Evolutionary conservation across 2,329 filamentous ascomycete species (phyloP), one percentile per base, ranked within the genome.

Genomic region (Xylaria sp.): DNA sequence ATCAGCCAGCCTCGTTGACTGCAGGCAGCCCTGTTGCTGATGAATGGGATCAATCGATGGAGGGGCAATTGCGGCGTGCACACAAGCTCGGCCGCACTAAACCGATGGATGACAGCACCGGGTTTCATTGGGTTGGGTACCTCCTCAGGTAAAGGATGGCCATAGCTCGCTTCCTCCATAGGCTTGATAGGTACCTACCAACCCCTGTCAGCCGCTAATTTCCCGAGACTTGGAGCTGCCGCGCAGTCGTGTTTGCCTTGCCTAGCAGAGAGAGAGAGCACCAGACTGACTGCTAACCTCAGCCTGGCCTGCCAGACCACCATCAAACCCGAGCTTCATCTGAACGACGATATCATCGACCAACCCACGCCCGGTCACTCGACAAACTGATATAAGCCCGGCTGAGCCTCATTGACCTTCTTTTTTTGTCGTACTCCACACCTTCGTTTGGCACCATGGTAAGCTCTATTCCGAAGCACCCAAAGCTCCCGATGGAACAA

Each of bases 371-470:
- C 9, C 39, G 39, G 20, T 19, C 20, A 41, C 24, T 21, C 24
- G 37, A 43, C 20, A 19, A 16, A 52, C 38, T 45, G 19, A 29
- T 49, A 39, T 26, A 55, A 18, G 42, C 4, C 37, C 24, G 24
- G 29, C 45, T 17, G 22, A 8, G 18, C 42, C 29, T 11, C 16
- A 38, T 17, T 20, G 9, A 47, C 50, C 20, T 17, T 52, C 26
- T 29, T 43, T 38, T n/a, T 20, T 39, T 21, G 13, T 34, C 41
- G 24, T 42, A 26, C 49, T 20, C 49, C 18, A 17, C 49, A 45
- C 42, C 13, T 43, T 37, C 50, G 56, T 40, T 48, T 48, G 48
- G 55, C 62, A 62, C 60, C 62, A 69, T 69, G 67, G 74, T 76
- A 68, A 71, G 70, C 53, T 60, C 44, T 39, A 39, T 17, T 39